Conservation (phyloP, 306 rosid genomes). For the Carpinus fangiana region DNA sequence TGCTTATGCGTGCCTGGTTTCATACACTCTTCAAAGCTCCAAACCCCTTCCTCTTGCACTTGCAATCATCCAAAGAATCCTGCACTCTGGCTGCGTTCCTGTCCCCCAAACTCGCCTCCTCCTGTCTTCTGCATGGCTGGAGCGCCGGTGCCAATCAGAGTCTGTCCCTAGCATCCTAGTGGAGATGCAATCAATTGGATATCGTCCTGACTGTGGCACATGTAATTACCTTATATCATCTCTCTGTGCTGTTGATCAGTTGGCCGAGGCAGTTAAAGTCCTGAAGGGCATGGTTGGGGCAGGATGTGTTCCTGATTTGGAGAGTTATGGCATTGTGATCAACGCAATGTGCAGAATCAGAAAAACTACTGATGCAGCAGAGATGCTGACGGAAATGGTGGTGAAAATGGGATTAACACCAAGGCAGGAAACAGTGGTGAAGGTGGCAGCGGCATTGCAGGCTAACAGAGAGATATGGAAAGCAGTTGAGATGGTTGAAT, state of each 20-base stretch:
- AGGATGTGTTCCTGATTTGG: conserved; percentile 71
- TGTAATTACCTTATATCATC: conserved; percentile 64
- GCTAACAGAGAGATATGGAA: conserved; percentile 65
- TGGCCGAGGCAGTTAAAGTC: conserved; percentile 52
- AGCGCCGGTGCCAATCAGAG: conserved; percentile 32
- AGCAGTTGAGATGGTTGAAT: conserved; percentile 60
- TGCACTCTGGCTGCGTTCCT: conserved; percentile 66
- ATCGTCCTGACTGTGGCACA: conserved; percentile 58
- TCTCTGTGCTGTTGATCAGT: conserved; percentile 51
- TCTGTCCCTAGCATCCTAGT: conserved; percentile 50
- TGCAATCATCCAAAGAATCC: conserved; percentile 54
- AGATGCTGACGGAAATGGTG: conserved; percentile 51
- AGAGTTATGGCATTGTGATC: conserved; percentile 56
- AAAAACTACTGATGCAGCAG: conserved; percentile 53
- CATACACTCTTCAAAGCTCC: conserved; percentile 58
- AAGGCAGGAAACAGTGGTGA: conserved; percentile 46
- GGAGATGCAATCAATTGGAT: conserved; percentile 72
- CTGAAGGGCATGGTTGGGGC: conserved; percentile 70
- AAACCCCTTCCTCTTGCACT: conserved; percentile 66
- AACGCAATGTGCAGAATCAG: conserved; percentile 57
- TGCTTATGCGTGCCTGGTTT: conserved; percentile 56
- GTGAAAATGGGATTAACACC: conserved; percentile 47
- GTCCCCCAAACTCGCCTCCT: conserved; percentile 62
- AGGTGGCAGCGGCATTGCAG: conserved; percentile 50
- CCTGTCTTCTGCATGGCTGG: conserved; percentile 69